Evolutionary conservation across 257 asterid species (phyloP).

Genomic region (Solanum rostratum): DNA sequence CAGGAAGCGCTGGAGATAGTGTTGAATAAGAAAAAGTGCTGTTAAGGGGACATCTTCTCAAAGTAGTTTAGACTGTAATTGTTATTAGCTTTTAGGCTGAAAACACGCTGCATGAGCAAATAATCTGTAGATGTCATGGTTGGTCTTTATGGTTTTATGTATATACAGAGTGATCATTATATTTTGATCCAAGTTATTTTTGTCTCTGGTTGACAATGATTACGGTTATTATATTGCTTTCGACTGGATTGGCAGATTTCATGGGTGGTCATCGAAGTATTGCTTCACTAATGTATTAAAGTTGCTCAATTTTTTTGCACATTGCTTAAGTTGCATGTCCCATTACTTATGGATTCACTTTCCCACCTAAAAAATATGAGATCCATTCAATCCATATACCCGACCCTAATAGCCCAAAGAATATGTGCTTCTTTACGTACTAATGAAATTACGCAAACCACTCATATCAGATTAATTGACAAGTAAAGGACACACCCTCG

Average conservation of each 20-base stretch:
- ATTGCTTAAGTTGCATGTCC: not conserved
- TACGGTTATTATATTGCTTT: not conserved
- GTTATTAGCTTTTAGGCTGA: not conserved
- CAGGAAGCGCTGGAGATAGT: not conserved
- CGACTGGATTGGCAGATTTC: not conserved
- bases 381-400: not conserved
- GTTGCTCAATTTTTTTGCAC: not conserved
- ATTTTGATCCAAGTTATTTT: not conserved
- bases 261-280: not conserved
- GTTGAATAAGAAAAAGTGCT: not conserved
- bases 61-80: not conserved
- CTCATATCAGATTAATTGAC: not conserved
- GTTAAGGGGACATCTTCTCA: not conserved
- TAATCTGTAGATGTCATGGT: not conserved
- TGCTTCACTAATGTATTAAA: not conserved
- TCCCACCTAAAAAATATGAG: not conserved
- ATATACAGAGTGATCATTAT: not conserved
- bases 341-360: not conserved
- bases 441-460: not conserved
- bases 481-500: not conserved
- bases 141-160: not conserved
- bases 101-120: not conserved
- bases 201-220: not conserved
- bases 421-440: not conserved
- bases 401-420: not conserved